Base-by-base conservation (phyloP, 441 rosid species). In the Croton setiger region DNA sequence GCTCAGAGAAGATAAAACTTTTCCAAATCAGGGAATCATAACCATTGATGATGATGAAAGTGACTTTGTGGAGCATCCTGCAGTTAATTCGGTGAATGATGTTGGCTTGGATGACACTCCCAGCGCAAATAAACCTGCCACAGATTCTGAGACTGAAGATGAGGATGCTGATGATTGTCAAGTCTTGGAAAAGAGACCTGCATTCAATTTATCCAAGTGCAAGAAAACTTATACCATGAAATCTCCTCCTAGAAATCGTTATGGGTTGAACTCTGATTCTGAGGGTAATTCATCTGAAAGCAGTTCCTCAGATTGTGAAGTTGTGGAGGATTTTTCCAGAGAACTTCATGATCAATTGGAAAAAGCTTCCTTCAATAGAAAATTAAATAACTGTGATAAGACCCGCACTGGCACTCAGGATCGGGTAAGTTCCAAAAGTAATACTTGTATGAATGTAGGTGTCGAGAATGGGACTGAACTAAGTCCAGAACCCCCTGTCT, bases 291-390 rank as follows among this genome's bases (percentile, higher is more conserved):
- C 76, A 17, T 82, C 81, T 0, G 87, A 75, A 55, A 82, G 81
- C 20, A 85, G 78, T 71, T 80, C 75, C 51, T 90, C 95, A 77
- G 98, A 92, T 74, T 88, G 88, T 80, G 97, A 90, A 79, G 79
- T 83, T 60, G 71, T 90, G 67, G 96, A 87, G 70, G 89, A 77
- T 70, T 80, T 91, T 61, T 55, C 20, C 35, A 75, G 82, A 61
- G 78, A 85, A 66, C 77, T 88, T 23, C 86, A 77, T 18, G 82
- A 86, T 72, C 80, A 83, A 68, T 88, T 95, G 93, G 86, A 84
- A 79, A 85, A 79, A 74, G 86, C 88, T 41, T 82, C 33, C 27
- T 69, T 68, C 11, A 82, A 69, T 60, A 90, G 82, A 75, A 84
- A 57, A 71, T 80, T 67, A 47, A 75, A 72, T 70, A 5, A 58